Evolutionary conservation across 768 basidiomycete species (phyloP).

Genomic region (Xerocomellus amylosporus): DNA sequence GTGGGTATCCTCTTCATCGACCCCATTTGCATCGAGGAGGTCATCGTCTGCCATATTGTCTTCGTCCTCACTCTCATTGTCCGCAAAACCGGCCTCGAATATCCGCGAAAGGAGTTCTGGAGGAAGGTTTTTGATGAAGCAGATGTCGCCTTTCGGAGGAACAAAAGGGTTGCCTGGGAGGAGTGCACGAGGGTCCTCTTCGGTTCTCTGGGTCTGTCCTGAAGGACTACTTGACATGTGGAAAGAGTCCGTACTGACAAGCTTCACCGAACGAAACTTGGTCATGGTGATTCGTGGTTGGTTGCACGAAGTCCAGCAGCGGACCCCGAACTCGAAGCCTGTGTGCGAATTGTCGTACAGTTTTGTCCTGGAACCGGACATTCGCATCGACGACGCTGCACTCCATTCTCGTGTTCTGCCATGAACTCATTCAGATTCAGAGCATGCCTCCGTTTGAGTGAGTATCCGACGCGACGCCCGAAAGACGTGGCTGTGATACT

Average conservation of each 20-base stretch:
- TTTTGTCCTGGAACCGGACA: too few relatives aligned
- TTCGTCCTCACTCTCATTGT: constrained; percentile 34
- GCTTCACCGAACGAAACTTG: too few relatives aligned
- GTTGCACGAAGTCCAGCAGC: too few relatives aligned
- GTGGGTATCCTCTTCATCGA: constrained; percentile 17
- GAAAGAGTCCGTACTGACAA: too few relatives aligned
- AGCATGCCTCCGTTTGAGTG: constrained; percentile 51
- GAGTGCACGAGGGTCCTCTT: constrained; percentile 15
- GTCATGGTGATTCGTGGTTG: too few relatives aligned
- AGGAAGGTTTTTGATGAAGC: constrained; percentile 21
- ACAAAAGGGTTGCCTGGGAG: constrained; percentile 44
- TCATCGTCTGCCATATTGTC: constrained; percentile 27
- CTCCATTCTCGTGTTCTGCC: constrained; percentile 63
- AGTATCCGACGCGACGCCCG: constrained; percentile 1
- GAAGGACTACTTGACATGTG: too few relatives aligned
- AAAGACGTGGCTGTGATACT: neutral
- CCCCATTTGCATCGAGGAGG: constrained; percentile 7
- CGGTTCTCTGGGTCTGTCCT: neutral
- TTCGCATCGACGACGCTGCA: too few relatives aligned
- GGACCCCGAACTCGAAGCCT: too few relatives aligned
- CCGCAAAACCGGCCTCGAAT: constrained; percentile 47
- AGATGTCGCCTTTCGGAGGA: constrained; percentile 40
- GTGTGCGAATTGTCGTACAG: too few relatives aligned
- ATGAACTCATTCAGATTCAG: constrained; percentile 67
- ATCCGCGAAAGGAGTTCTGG: constrained; percentile 56